Conservation (phyloP, 345 rosid genomes). For the Viola odorata region DNA sequence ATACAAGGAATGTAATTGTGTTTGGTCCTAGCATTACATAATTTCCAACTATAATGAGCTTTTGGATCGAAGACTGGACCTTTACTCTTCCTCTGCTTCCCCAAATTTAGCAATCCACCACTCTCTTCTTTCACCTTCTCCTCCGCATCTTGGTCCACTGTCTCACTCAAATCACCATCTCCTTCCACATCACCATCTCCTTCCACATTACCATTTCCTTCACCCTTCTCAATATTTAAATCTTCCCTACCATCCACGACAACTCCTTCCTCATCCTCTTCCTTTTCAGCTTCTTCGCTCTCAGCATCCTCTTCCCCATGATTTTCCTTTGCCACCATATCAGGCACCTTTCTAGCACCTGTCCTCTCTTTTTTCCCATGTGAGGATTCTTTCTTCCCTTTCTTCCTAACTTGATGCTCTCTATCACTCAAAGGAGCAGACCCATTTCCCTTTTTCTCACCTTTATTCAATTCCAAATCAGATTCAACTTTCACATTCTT, state of each 20-base stretch:
- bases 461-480: slow-evolving; percentile 30
- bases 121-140: slow-evolving; percentile 40
- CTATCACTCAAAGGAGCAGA: slow-evolving; percentile 31
- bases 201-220: slow-evolving; percentile 30
- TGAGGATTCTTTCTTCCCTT: slow-evolving; percentile 31
- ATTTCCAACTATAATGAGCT: slow-evolving; percentile 71
- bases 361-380: slow-evolving; percentile 32
- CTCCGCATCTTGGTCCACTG: slow-evolving; percentile 40
- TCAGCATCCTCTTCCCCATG: slow-evolving; percentile 40
- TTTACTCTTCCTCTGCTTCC: slow-evolving; percentile 56
- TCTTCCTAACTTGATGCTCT: slow-evolving; percentile 44
- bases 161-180: slow-evolving; percentile 40
- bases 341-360: slow-evolving; percentile 24
- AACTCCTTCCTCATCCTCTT: slow-evolving; percentile 41
- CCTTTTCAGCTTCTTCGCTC: slow-evolving; percentile 34
- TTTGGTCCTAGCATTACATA: slow-evolving; percentile 84
- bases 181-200: slow-evolving; percentile 34
- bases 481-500: slow-evolving; percentile 24
- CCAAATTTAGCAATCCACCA: slow-evolving; percentile 20
- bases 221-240: slow-evolving; percentile 16
- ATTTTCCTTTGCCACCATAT: slow-evolving; percentile 33
- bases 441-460: slow-evolving; percentile 36
- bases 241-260: slow-evolving; percentile 54
- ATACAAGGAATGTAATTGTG: slow-evolving; percentile 94
- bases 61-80: slow-evolving; percentile 90